Evolutionary conservation across 108 stramenopile species (phyloP).

Genomic region (Parietichytrium sp.): DNA sequence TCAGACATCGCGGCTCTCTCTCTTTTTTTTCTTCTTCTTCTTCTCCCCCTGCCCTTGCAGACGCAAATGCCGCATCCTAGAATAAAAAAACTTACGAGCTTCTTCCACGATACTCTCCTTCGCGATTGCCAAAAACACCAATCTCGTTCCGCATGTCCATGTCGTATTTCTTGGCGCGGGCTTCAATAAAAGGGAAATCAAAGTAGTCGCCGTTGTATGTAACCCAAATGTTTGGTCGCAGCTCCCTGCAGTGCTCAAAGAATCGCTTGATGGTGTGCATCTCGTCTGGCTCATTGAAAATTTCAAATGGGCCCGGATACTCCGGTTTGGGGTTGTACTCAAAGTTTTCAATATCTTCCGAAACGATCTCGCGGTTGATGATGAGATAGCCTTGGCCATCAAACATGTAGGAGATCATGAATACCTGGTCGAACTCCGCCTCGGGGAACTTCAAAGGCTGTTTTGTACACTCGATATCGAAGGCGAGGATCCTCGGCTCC

Average conservation of each 20-base stretch:
- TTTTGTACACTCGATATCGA: conserved; percentile 98
- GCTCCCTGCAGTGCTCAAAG: conserved; percentile 73
- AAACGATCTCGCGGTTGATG: conserved; percentile 80
- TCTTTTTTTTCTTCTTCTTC: too few relatives aligned
- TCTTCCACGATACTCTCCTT: conserved; percentile 59
- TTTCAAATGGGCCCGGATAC: conserved; percentile 93
- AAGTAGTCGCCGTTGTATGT: conserved; percentile 99
- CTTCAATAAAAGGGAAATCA: conserved; percentile 95
- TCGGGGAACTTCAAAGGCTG: conserved; percentile 97
- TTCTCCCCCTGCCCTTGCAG: too few relatives aligned
- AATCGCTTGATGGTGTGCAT: conserved; percentile 75
- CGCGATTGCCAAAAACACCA: conserved; percentile 65
- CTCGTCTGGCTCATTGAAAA: conserved; percentile 88
- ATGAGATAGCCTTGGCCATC: conserved; percentile 86
- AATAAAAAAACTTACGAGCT: not conserved
- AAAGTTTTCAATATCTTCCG: conserved; percentile 87
- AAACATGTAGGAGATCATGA: conserved; percentile 99
- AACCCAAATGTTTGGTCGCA: conserved; percentile 89
- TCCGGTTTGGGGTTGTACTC: conserved; percentile 94
- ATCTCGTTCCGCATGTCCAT: conserved; percentile 80
- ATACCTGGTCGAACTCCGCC: conserved; percentile 85
- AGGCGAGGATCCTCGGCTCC: conserved; percentile 86
- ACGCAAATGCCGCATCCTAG: not conserved
- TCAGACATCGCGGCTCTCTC: too few relatives aligned
- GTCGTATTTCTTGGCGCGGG: conserved; percentile 75